Evolutionary conservation across 257 asterid species (phyloP).

Genomic region (Ehretia macrophylla): DNA sequence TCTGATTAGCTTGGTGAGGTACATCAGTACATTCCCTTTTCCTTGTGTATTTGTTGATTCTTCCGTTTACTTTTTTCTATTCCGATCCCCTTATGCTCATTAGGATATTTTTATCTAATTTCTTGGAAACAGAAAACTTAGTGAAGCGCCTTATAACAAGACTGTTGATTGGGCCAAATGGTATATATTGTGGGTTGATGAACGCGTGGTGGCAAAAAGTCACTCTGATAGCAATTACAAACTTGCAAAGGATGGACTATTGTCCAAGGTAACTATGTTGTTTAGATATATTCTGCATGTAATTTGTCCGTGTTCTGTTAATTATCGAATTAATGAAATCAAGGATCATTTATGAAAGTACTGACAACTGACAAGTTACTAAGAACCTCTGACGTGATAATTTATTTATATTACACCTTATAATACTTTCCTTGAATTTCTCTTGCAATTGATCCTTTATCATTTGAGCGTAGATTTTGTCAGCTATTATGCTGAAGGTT

Average conservation of each 20-base stretch:
- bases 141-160: constrained; percentile 84
- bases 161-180: constrained; percentile 96
- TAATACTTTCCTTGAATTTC: too few relatives aligned
- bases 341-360: too few relatives aligned
- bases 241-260: constrained; percentile 69
- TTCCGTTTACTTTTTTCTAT: background rate
- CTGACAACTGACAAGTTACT: too few relatives aligned
- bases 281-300: too few relatives aligned
- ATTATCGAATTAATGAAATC: too few relatives aligned
- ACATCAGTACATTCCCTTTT: background rate
- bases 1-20: constrained; percentile 77
- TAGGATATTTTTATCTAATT: background rate
- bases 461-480: too few relatives aligned
- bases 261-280: constrained; percentile 61
- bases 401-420: too few relatives aligned
- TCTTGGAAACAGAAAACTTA: constrained; percentile 60
- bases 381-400: too few relatives aligned
- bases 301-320: background rate
- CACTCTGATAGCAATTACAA: constrained; percentile 91
- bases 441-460: too few relatives aligned
- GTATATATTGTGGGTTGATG: constrained; percentile 89
- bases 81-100: background rate
- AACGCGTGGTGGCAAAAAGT: constrained; percentile 89
- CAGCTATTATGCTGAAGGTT: too few relatives aligned
- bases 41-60: background rate